These are phyloP conservation scores for Polygonum maritimum DNA, from an alignment of 148 eudicot species.

Conservation along the genomic window DNA sequence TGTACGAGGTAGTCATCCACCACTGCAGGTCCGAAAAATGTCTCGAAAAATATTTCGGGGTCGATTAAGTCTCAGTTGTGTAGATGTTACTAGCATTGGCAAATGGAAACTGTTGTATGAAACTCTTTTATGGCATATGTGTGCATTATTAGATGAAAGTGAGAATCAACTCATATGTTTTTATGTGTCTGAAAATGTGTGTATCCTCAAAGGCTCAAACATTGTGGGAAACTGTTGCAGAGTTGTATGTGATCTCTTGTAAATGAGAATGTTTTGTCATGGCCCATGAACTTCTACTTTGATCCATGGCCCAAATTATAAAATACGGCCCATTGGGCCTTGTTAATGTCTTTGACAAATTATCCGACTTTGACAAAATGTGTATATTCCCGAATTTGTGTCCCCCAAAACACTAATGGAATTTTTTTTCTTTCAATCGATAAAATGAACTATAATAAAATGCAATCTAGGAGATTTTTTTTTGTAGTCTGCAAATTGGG, in stretches of 20 bases:
- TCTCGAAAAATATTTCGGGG: slow-evolving; percentile 24
- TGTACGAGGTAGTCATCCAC: slow-evolving; percentile 20
- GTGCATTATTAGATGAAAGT: not conserved
- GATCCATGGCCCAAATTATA: not conserved
- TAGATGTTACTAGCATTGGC: not conserved
- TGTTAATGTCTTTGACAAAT: too few species aligned
- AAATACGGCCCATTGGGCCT: not conserved
- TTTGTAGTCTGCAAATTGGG: not conserved
- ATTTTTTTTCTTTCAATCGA: not conserved
- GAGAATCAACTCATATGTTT: not conserved
- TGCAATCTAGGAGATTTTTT: not conserved
- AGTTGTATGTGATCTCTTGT: too few species aligned
- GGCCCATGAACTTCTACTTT: too few species aligned
- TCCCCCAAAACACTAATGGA: not conserved
- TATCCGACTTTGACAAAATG: too few species aligned
- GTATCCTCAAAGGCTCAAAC: too few species aligned
- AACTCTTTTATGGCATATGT: not conserved
- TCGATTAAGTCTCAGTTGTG: not conserved
- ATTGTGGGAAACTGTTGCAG: too few species aligned
- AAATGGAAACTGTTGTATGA: not conserved
- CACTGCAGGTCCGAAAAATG: slow-evolving; percentile 24
- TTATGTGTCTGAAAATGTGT: not conserved
- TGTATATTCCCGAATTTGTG: too few species aligned
- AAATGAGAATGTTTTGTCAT: too few species aligned
- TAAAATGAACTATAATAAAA: not conserved